A percentile compares a stretch with the other conserved stretches of the same genome.
These are phyloP conservation scores for Aspergillus hancockii DNA, from an alignment of 495 filamentous ascomycete genomes.

Conservation along the genomic window DNA sequence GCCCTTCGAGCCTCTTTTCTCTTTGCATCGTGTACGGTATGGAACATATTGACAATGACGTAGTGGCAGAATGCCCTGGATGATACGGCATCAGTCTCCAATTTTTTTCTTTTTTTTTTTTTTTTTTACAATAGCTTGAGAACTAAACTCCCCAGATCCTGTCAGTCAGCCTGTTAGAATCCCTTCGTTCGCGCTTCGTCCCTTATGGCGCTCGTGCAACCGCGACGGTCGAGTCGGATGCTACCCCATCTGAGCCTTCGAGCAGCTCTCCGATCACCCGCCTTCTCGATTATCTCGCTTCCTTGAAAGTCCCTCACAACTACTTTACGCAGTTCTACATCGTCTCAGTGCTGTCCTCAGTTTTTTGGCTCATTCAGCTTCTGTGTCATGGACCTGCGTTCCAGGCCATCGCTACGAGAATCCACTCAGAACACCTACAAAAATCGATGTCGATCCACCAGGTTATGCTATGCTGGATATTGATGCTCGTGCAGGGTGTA, in stretches of 20 bases:
- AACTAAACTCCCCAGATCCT: conserved; percentile 49
- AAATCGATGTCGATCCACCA: conserved; percentile 64
- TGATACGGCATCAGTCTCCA: background rate
- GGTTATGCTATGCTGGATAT: conserved; percentile 63
- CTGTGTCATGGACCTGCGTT: conserved; percentile 53
- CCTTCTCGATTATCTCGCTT: conserved; percentile 54
- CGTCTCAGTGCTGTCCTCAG: conserved; percentile 64
- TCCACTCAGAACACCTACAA: conserved; percentile 36
- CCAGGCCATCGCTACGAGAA: conserved; percentile 37
- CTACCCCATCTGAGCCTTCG: conserved; percentile 14
- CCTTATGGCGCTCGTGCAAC: conserved; percentile 59
- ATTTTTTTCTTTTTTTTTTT: background rate
- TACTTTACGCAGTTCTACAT: conserved; percentile 91
- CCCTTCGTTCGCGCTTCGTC: conserved; percentile 56
- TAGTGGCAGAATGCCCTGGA: background rate
- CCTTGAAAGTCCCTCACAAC: conserved; percentile 70
- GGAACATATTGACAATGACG: conserved; percentile 12
- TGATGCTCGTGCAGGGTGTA: conserved; percentile 72
- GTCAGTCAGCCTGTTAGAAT: conserved; percentile 49
- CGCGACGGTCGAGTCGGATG: conserved; percentile 21
- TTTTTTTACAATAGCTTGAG: conserved; percentile 22
- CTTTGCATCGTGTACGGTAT: conserved; percentile 51
- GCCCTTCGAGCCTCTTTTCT: conserved; percentile 46
- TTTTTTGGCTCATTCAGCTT: conserved; percentile 79
- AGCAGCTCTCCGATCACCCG: conserved; percentile 16